These are phyloP conservation scores for Dioscorea dumetorum DNA, from an alignment of 106 monocot genomes.

Conservation along the genomic window DNA sequence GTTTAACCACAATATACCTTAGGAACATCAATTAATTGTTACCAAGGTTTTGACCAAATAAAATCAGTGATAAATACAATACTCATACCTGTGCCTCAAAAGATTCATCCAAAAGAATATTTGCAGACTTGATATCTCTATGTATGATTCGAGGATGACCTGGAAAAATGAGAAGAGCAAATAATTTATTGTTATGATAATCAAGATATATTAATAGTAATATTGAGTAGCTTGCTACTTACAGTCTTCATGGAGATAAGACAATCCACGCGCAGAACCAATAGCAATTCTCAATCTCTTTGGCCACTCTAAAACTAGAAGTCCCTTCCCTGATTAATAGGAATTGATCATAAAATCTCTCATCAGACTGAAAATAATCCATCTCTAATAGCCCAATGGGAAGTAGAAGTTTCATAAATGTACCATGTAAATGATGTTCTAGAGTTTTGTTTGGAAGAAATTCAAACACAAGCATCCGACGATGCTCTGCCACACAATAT, in stretches of 20 bases:
- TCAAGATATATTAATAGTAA: background rate
- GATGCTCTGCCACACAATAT: constrained; percentile 21
- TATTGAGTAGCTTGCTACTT: background rate
- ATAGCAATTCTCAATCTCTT: constrained; percentile 44
- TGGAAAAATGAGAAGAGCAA: background rate
- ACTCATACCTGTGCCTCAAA: constrained; percentile 16
- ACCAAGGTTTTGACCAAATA: background rate
- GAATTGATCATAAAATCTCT: background rate
- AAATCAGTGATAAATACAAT: background rate
- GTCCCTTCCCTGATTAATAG: background rate
- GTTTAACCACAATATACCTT: background rate
- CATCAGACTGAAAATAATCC: background rate
- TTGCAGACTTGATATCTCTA: constrained; percentile 18
- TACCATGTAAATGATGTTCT: constrained; percentile 49
- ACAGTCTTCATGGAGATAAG: constrained; percentile 67
- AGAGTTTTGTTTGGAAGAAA: constrained; percentile 44
- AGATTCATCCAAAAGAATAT: constrained; percentile 15
- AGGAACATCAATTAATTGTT: background rate
- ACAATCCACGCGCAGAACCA: constrained; percentile 49
- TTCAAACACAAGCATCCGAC: constrained; percentile 34
- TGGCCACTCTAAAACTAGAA: constrained; percentile 47
- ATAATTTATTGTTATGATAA: background rate
- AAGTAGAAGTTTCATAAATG: background rate
- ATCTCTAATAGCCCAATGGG: background rate
- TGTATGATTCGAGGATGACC: constrained; percentile 18